Percentiles rank a stretch among this genome's conserved stretches.
Evolutionary conservation across 306 rosid genomes (phyloP).

Genomic region (Oxytropis ochrocephala): DNA sequence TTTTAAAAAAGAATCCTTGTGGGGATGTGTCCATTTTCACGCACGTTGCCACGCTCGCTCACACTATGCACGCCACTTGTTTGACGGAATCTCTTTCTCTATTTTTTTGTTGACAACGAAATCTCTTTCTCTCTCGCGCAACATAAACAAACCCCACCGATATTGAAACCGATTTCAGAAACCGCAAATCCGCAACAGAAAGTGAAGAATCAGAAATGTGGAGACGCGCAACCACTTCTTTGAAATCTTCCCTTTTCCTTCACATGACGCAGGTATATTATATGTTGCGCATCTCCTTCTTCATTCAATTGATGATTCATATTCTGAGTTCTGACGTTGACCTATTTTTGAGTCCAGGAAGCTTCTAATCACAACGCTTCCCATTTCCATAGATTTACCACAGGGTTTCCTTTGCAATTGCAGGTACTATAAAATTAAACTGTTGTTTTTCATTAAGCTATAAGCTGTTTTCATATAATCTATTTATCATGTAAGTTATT

Average conservation of each 20-base stretch:
- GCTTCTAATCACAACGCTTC: slow-evolving; percentile 10
- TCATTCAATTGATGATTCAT: background rate
- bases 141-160: background rate
- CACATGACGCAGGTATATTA: background rate
- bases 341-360: slow-evolving; percentile 32
- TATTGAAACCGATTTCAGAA: background rate
- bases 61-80: background rate
- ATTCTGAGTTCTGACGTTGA: background rate
- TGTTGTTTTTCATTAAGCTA: no score
- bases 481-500: no score
- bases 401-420: slow-evolving; percentile 25
- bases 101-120: background rate
- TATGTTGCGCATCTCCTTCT: background rate
- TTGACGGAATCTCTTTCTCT: background rate
- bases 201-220: slow-evolving; percentile 13
- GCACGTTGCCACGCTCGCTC: no score
- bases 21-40: background rate
- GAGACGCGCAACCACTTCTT: slow-evolving; percentile 16
- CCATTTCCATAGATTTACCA: slow-evolving; percentile 31
- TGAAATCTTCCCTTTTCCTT: slow-evolving; percentile 4
- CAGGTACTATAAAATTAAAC: no score
- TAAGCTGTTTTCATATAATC: no score
- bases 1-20: no score
- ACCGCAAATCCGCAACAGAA: background rate
- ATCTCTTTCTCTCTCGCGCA: background rate